A percentile compares a stretch with the other conserved stretches of the same genome.
phyloP scores from a whole-genome alignment of 805 yeast genomes.

The Candida montana region DNA sequence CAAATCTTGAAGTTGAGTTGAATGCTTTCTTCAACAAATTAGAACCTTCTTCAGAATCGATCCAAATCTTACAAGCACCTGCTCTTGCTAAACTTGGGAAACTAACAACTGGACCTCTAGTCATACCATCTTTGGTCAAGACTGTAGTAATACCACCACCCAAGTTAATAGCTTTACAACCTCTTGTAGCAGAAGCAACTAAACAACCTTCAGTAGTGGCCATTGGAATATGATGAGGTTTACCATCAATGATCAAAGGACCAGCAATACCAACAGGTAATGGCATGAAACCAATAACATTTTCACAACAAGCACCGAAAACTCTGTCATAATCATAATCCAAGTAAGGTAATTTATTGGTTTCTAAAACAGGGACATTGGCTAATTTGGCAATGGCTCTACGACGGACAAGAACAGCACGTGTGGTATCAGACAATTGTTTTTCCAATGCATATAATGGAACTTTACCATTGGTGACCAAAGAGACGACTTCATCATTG shows the following conservation, averaged over 20 bases:
- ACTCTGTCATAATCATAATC: slow-evolving; percentile 92
- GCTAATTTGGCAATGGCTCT: slow-evolving; percentile 83
- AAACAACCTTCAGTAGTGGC: slow-evolving; percentile 99
- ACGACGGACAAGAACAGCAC: slow-evolving; percentile 94
- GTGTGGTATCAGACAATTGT: slow-evolving; percentile 77
- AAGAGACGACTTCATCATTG: slow-evolving; percentile 67
- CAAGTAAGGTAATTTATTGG: slow-evolving; percentile 69
- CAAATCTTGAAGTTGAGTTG: slow-evolving; percentile 95
- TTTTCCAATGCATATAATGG: slow-evolving; percentile 95
- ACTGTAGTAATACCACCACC: slow-evolving; percentile 97
- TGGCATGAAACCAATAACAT: slow-evolving; percentile 95
- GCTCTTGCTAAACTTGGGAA: slow-evolving; percentile 81
- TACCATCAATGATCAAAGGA: slow-evolving; percentile 87
- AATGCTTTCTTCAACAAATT: slow-evolving; percentile 77
- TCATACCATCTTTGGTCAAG: slow-evolving; percentile 95
- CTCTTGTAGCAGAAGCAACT: slow-evolving; percentile 98
- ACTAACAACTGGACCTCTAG: slow-evolving; percentile 96
- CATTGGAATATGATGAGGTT: slow-evolving; percentile 90
- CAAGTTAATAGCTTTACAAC: slow-evolving; percentile 94
- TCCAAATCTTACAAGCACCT: slow-evolving; percentile 92
- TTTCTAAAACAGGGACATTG: slow-evolving; percentile 71
- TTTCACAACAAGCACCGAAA: slow-evolving; percentile 98
- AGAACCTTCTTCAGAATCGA: slow-evolving; percentile 94
- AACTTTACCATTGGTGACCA: slow-evolving; percentile 70
- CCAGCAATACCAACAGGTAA: slow-evolving; percentile 98